A percentile compares a stretch with the other conserved stretches of the same genome.
These are phyloP conservation scores for Pseudozyma flocculosa DNA, from an alignment of 1,284 basidiomycete species.

Conservation along the genomic window DNA sequence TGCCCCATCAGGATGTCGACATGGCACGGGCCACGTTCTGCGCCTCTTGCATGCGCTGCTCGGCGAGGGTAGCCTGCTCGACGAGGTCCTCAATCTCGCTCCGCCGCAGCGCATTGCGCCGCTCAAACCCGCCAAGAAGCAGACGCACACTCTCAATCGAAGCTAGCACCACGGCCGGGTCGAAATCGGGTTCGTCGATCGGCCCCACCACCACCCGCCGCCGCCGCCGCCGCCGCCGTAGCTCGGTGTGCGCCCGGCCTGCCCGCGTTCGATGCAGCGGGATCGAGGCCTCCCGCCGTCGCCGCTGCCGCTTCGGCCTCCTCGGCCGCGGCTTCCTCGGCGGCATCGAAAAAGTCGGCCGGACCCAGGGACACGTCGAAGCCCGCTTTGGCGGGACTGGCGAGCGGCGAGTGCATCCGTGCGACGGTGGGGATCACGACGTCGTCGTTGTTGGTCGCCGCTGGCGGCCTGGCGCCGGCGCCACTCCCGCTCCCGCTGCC, in stretches of 20 bases:
- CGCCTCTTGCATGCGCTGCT: too few relatives aligned
- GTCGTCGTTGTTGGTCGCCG: constrained; percentile 32
- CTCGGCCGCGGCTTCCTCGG: neutral
- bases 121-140: constrained; percentile 32
- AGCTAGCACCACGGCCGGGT: constrained; percentile 23
- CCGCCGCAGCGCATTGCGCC: constrained; percentile 31
- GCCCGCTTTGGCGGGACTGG: constrained; percentile 14
- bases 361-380: neutral
- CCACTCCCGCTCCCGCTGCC: too few relatives aligned
- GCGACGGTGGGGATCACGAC: constrained; percentile 30
- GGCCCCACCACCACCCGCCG: neutral
- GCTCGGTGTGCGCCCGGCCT: neutral
- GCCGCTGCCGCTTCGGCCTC: neutral
- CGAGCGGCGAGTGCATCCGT: constrained; percentile 16
- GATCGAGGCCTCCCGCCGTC: neutral
- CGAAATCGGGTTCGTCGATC: constrained; percentile 4
- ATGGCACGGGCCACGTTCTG: too few relatives aligned
- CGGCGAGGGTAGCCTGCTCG: constrained; percentile 23
- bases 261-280: too few relatives aligned
- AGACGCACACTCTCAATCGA: constrained; percentile 37
- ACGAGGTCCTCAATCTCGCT: constrained; percentile 33
- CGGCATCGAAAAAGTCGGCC: neutral
- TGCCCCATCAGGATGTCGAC: too few relatives aligned
- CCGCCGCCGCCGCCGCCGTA: constrained; percentile 5
- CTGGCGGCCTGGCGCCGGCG: too few relatives aligned